Base-by-base conservation (phyloP, 305 asterid genomes). In the Plantago coronopus region DNA sequence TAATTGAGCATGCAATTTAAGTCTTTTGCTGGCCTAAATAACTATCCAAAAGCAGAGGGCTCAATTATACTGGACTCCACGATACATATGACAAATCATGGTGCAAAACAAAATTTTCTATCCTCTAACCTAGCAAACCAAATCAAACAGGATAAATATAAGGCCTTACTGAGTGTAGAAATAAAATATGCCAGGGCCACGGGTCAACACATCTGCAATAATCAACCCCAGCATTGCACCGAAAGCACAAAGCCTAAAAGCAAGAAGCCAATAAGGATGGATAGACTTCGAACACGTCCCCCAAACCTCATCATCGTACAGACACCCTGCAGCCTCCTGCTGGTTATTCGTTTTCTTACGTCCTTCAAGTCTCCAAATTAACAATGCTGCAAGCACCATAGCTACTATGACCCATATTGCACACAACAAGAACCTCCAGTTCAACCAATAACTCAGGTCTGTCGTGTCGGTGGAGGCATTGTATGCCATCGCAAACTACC, bases 341-440 rank as follows among this genome's bases (percentile, higher is more conserved):
- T 51, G 43, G 48, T 67, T 55, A 67, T 69, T 68, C 45, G 72
- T 53, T 68, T 31, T 70, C 17, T 71, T 64, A 55, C 70, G 72
- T 67, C 93, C 87, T 78, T 91, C 98, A 20, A 73, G 73, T 68
- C 74, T 86, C 95, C 94, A 81, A 72, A 91, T 81, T 43, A 91
- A 27, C 45, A 81, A 64, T 23, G 81, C 78, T 58, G 96, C 47
- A 34, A 72, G 37, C 42, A 72, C 63, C 70, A 79, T 74, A 58
- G 74, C 69, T 40, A 70, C 61, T 19, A 76, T 18, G 46, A 91
- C 43, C 83, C 86, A 85, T 67, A 74, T 13, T 50, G 81, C 87
- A 77, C 95, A 86, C n/a, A 86, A 69, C 40, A 80, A 74, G 74
- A 88, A 79, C 57, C 93, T 86, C 96, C 90, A 81, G 65, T 81